These are phyloP conservation scores for Candida jianshihensis DNA, from an alignment of 805 yeast species.

Conservation along the genomic window DNA sequence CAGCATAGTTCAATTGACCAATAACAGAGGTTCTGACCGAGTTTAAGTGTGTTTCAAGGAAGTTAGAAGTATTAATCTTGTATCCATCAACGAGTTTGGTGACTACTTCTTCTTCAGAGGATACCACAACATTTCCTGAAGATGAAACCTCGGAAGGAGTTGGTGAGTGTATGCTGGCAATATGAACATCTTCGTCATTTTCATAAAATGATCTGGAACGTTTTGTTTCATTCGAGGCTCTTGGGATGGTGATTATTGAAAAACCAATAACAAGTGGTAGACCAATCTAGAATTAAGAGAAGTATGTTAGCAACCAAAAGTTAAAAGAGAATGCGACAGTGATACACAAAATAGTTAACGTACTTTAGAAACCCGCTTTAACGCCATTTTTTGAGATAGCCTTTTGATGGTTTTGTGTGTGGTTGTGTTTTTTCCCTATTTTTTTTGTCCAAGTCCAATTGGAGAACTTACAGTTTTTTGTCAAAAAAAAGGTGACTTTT, in stretches of 20 bases:
- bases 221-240: conserved; percentile 27
- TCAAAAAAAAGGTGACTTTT: too few relatives aligned
- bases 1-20: conserved; percentile 11
- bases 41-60: conserved; percentile 16
- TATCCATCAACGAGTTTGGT: conserved; percentile 19
- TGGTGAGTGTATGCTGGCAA: conserved; percentile 5
- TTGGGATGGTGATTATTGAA: conserved; percentile 28
- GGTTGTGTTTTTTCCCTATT: too few relatives aligned
- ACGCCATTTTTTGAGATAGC: too few relatives aligned
- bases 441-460: too few relatives aligned
- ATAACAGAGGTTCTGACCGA: conserved; percentile 11
- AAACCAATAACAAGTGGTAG: conserved; percentile 15
- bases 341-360: not conserved
- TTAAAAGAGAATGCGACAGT: not conserved
- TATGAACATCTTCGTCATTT: conserved; percentile 13
- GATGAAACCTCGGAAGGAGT: not conserved
- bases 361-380: too few relatives aligned
- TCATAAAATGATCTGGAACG: conserved; percentile 21
- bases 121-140: conserved; percentile 1
- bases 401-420: too few relatives aligned
- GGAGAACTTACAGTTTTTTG: too few relatives aligned
- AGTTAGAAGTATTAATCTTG: conserved; percentile 18
- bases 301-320: not conserved
- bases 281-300: conserved; percentile 8
- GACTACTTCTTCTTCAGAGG: conserved; percentile 7